Evolutionary conservation across 352 stramenopile species (phyloP), one percentile per base, ranked within the genome.

Genomic region (Globisporangium radiosum): DNA sequence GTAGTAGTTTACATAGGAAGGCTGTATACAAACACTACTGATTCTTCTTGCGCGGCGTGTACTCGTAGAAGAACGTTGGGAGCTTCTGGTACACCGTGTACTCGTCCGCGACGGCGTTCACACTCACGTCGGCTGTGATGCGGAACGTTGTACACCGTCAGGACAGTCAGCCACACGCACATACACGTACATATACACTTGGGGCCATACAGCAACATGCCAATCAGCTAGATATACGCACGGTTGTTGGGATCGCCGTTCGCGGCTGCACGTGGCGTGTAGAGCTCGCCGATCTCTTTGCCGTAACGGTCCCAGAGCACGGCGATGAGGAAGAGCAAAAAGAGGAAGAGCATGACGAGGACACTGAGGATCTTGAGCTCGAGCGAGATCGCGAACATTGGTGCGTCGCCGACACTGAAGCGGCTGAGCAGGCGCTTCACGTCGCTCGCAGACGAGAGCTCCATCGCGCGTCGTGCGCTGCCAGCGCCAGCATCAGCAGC

Each of bases 61-160:
- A 94, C 64, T 94, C 84, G 74, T 94, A 94, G 66, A 94, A 94
- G 59, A 94, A 94, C 15, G 84, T 94, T 1, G 84, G 84, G 19
- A 94, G 67, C 56, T 87, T 92, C 65, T 92, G 81, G 69, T 94
- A 94, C 14, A 91, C 80, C 3, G 81, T 82, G 65, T 85, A 94
- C 61, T 94, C 81, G 67, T 90, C 81, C 14, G 79, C 74, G 5
- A 87, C 81, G 49, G 83, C 77, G 65, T 91, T 83, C 57, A 84
- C 76, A 19, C 82, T 82, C 45, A 75, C 63, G 13, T 87, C 76
- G 70, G 56, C 53, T 68, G 51, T 33, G 44, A 14, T 44, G 40
- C 11, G 40, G 7, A 44, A 33, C 25, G 25, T 33, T 33, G 25
- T 33, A 33, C 25, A 33, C 2, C 25, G 25, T 33, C 25, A 33